Percentiles rank a stretch among this genome's conserved stretches.
phyloP scores from a whole-genome alignment of 2,329 filamentous ascomycete species.

The Trichoderma brevicompactum region DNA sequence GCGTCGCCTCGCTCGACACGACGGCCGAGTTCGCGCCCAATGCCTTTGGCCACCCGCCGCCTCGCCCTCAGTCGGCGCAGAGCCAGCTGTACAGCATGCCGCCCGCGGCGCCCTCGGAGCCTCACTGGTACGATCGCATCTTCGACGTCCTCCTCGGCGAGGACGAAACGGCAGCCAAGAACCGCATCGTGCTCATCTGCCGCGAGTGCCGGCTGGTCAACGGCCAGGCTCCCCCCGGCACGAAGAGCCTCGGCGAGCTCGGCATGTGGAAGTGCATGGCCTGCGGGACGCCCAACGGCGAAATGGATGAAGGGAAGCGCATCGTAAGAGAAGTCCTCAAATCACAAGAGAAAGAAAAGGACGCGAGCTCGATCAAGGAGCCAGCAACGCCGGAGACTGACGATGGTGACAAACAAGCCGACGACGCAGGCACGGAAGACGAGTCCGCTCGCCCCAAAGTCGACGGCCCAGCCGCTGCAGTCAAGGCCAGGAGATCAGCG shows the following conservation, averaged over 20 bases:
- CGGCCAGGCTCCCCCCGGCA: constrained; percentile 90
- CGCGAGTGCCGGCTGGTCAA: constrained; percentile 83
- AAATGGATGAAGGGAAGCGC: constrained; percentile 74
- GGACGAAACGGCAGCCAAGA: constrained; percentile 90
- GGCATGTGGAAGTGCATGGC: constrained; percentile 87
- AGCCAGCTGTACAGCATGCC: constrained; percentile 16
- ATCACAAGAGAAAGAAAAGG: constrained; percentile 23
- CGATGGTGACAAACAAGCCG: constrained; percentile 31
- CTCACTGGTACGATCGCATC: constrained; percentile 93
- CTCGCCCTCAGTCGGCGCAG: constrained; percentile 37
- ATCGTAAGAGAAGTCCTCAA: constrained; percentile 68
- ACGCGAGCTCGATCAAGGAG: constrained; percentile 31
- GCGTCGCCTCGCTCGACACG: constrained; percentile 44
- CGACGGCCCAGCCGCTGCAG: constrained; percentile 17
- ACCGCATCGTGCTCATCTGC: constrained; percentile 88
- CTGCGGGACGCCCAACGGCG: constrained; percentile 82
- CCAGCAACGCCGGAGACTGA: constrained; percentile 31
- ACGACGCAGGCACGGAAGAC: constrained; percentile 27
- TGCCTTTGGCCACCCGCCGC: constrained; percentile 46
- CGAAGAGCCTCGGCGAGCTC: constrained; percentile 74
- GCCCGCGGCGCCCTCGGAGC: constrained; percentile 39
- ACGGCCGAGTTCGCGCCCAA: constrained; percentile 76
- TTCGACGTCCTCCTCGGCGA: constrained; percentile 91
- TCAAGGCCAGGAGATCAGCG: constrained; percentile 22
- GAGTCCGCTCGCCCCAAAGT: constrained; percentile 10